Evolutionary conservation across 371 early-diverging fungal genomes (phyloP).

Genomic region (Actinomortierella wolfii): DNA sequence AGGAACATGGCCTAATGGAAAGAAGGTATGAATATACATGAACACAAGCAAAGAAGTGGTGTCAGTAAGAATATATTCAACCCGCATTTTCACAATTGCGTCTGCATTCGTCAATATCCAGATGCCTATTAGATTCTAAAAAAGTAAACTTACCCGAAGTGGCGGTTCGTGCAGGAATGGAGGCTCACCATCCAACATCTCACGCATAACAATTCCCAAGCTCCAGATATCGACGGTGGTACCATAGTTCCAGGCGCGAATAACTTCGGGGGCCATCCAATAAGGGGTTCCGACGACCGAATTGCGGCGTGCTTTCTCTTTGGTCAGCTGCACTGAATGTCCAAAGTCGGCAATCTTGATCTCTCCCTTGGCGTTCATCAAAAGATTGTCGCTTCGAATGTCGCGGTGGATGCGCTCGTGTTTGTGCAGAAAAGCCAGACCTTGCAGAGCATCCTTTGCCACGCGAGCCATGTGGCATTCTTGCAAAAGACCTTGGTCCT

Average conservation of each 20-base stretch:
- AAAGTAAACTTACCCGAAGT: conserved; percentile 51
- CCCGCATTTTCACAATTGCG: neutral
- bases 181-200: conserved; percentile 83
- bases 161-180: conserved; percentile 74
- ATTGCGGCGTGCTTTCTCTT: conserved; percentile 64
- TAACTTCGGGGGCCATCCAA: conserved; percentile 98
- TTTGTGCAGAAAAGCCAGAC: conserved; percentile 89
- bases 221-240: conserved; percentile 90
- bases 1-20: conserved; percentile 60
- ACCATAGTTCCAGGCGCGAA: conserved; percentile 77
- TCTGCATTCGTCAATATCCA: neutral
- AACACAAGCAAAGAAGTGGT: neutral
- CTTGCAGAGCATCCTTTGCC: conserved; percentile 83
- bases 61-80: conserved; percentile 6
- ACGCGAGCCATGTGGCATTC: conserved; percentile 70
- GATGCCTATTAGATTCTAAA: too few species aligned
- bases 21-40: neutral
- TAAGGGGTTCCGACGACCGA: conserved; percentile 82
- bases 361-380: conserved; percentile 72
- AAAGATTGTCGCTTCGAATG: conserved; percentile 84
- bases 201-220: conserved; percentile 80
- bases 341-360: conserved; percentile 82
- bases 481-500: conserved; percentile 48
- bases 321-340: conserved; percentile 69
- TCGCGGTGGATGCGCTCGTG: conserved; percentile 94